Conservation (phyloP, 2,329 filamentous ascomycete genomes). For the Onygenales sp. region DNA sequence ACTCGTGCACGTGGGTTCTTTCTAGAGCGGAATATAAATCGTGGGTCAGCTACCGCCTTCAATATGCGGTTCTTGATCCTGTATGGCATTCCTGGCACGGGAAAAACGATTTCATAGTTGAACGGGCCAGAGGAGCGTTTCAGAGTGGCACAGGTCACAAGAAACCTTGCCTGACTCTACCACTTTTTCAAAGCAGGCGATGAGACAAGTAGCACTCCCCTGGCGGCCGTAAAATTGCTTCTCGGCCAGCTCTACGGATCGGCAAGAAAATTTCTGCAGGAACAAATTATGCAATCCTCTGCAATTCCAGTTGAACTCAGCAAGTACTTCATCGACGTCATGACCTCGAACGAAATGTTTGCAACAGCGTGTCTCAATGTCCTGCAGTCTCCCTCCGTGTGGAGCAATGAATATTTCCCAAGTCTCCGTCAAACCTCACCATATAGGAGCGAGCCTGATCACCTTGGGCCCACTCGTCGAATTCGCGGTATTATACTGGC, state of each 20-base stretch:
- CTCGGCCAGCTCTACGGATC: conserved; percentile 5
- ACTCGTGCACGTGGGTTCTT: conserved; percentile 1
- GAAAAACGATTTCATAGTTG: conserved; percentile 4
- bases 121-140: background rate
- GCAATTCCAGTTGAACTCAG: background rate
- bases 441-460: background rate
- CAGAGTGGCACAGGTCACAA: background rate
- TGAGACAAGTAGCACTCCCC: conserved; percentile 5
- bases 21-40: conserved; percentile 3
- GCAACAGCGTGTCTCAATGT: conserved; percentile 3
- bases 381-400: background rate
- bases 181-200: conserved; percentile 5
- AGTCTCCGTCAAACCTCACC: background rate
- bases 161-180: conserved; percentile 1
- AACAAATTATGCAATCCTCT: background rate
- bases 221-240: background rate
- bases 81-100: conserved; percentile 2
- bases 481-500: conserved; percentile 5
- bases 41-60: background rate
- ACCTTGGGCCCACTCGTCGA: conserved; percentile 2
- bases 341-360: background rate
- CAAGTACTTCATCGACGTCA: conserved; percentile 2
- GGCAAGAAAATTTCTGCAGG: conserved; percentile 4
- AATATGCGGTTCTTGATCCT: conserved; percentile 1
- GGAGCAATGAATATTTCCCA: conserved; percentile 1